These are phyloP conservation scores for Candida corydali DNA, from an alignment of 805 yeast species.

Conservation along the genomic window DNA sequence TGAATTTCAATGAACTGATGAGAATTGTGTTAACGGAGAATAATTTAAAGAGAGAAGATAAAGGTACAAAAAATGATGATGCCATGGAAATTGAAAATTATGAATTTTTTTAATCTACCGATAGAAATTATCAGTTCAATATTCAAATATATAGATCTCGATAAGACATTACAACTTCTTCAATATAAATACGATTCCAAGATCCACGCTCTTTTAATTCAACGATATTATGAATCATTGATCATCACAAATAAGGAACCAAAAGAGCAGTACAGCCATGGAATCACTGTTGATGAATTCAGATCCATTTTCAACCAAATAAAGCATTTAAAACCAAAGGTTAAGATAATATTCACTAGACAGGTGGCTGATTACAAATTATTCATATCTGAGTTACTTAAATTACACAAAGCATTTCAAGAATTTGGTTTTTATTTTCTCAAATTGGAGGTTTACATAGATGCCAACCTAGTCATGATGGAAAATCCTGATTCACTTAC, in stretches of 20 bases:
- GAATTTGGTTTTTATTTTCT: constrained; percentile 4
- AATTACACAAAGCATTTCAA: constrained; percentile 2
- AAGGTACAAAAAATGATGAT: constrained; percentile 1
- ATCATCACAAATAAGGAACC: constrained; percentile 8
- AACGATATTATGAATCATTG: constrained; percentile 5
- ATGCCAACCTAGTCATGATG: constrained; percentile 23
- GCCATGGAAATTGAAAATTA: not conserved
- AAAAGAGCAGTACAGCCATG: not conserved
- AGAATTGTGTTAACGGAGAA: constrained; percentile 25
- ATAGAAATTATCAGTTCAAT: constrained; percentile 16
- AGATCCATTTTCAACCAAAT: not conserved
- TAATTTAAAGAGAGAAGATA: constrained; percentile 14
- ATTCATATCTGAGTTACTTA: constrained; percentile 7
- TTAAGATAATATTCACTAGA: constrained; percentile 7
- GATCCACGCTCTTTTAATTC: constrained; percentile 4
- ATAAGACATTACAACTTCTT: constrained; percentile 12
- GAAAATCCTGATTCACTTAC: constrained; percentile 31
- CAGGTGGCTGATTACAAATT: constrained; percentile 8
- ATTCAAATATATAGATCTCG: constrained; percentile 11
- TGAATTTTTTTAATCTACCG: constrained; percentile 13
- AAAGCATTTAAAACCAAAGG: not conserved
- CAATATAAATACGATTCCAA: not conserved
- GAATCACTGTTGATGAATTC: constrained; percentile 5
- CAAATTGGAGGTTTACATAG: constrained; percentile 17
- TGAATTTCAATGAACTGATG: constrained; percentile 20